Evolutionary conservation across 441 rosid genomes (phyloP).

Genomic region (Jatropha multifida): DNA sequence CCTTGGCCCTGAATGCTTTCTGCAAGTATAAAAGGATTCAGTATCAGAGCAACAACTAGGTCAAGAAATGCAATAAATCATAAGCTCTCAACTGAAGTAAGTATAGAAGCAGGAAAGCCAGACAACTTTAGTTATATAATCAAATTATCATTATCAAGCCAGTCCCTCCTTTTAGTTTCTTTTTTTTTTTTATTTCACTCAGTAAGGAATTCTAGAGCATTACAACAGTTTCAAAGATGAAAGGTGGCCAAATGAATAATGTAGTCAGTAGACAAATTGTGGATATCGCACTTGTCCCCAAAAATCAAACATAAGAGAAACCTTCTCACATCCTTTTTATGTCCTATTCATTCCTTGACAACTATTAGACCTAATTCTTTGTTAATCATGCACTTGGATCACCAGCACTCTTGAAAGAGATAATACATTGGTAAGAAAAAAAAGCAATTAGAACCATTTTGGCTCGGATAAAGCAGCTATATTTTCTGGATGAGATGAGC

Average conservation of each 20-base stretch:
- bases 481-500: background rate
- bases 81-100: background rate
- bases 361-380: background rate
- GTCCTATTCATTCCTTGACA: background rate
- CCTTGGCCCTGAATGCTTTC: slow-evolving; percentile 88
- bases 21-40: slow-evolving; percentile 31
- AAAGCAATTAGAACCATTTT: background rate
- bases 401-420: background rate
- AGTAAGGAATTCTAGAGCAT: too few relatives aligned
- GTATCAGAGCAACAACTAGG: background rate
- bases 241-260: background rate
- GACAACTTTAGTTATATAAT: background rate
- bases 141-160: background rate
- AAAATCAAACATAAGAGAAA: background rate
- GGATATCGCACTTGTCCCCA: background rate
- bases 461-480: background rate
- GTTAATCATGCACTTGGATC: background rate
- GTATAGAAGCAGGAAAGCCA: background rate
- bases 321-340: background rate
- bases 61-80: background rate
- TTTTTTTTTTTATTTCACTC: too few relatives aligned
- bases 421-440: background rate
- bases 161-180: too few relatives aligned
- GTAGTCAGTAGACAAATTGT: background rate
- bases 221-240: background rate